These are phyloP conservation scores for Monosporascus sp. DNA, from an alignment of 2,329 filamentous ascomycete species.

Conservation along the genomic window DNA sequence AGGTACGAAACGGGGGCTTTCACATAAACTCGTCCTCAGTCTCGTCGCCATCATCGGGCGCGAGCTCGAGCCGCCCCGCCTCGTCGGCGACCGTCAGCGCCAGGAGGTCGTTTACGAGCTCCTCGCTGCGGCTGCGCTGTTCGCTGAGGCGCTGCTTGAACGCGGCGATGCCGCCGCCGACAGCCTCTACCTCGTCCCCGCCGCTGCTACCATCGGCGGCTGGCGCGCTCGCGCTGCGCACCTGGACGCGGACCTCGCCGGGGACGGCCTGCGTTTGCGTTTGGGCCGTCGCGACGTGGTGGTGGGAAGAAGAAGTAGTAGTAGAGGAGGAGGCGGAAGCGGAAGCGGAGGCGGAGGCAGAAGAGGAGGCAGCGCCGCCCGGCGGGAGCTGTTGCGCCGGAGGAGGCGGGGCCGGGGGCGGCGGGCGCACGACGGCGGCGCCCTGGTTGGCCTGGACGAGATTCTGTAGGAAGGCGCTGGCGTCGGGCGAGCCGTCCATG, in stretches of 20 bases:
- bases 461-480: conserved; percentile 65
- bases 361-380: conserved; percentile 5
- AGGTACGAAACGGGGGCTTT: neutral
- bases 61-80: conserved; percentile 9
- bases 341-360: conserved; percentile 26
- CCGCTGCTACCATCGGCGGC: conserved; percentile 11
- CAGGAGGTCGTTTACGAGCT: conserved; percentile 28
- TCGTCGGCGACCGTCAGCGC: conserved; percentile 20
- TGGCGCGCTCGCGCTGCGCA: conserved; percentile 32
- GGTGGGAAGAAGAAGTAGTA: conserved; percentile 18
- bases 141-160: neutral
- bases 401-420: conserved; percentile 31
- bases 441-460: conserved; percentile 39
- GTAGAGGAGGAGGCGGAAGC: conserved; percentile 4
- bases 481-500: conserved; percentile 68
- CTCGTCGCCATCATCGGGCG: conserved; percentile 19
- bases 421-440: conserved; percentile 4
- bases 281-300: conserved; percentile 31
- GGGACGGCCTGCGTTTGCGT: conserved; percentile 51
- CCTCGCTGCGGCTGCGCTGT: conserved; percentile 20
- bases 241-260: conserved; percentile 51
- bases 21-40: conserved; percentile 27
- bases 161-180: neutral
- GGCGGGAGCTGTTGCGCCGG: conserved; percentile 5
- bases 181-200: neutral